Evolutionary conservation across 352 stramenopile genomes (phyloP).

Genomic region (Pythium myriotylum): DNA sequence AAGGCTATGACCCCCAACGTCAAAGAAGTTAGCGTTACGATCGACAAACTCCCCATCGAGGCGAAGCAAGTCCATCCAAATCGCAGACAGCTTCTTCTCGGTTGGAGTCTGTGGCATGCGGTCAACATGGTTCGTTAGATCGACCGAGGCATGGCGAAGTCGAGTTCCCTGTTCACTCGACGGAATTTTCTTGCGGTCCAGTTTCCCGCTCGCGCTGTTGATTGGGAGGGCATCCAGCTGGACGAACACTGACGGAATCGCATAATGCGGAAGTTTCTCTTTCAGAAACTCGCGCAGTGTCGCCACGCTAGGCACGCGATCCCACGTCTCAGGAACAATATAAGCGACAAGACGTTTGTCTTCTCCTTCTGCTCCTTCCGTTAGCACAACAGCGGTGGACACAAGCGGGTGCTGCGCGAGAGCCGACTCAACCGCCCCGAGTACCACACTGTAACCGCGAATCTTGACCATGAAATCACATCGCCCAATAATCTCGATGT

Average conservation of each 20-base stretch:
- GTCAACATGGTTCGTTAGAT: constrained; percentile 49
- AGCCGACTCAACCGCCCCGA: constrained; percentile 90
- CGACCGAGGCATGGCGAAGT: constrained; percentile 75
- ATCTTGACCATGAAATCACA: constrained; percentile 98
- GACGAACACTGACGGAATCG: constrained; percentile 81
- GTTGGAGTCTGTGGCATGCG: constrained; percentile 58
- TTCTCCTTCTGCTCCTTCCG: constrained; percentile 78
- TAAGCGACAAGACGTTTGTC: constrained; percentile 94
- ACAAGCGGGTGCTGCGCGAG: constrained; percentile 86
- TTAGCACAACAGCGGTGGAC: constrained; percentile 90
- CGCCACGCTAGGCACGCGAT: constrained; percentile 60
- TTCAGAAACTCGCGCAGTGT: constrained; percentile 72
- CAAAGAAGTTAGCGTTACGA: constrained; percentile 76
- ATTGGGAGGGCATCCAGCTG: constrained; percentile 86
- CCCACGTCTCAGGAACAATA: constrained; percentile 81
- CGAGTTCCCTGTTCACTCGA: constrained; percentile 67
- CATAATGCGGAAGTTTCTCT: constrained; percentile 81
- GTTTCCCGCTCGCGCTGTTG: constrained; percentile 86
- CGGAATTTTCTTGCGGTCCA: constrained; percentile 89
- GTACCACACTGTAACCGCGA: constrained; percentile 93
- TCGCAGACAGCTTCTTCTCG: constrained; percentile 56
- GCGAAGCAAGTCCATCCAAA: constrained; percentile 71
- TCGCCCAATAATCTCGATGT: constrained; percentile 92
- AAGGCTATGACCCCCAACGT: constrained; percentile 80
- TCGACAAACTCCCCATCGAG: constrained; percentile 61